Conservation (phyloP, 352 stramenopile genomes). For the Phytophthora agathidicida region DNA sequence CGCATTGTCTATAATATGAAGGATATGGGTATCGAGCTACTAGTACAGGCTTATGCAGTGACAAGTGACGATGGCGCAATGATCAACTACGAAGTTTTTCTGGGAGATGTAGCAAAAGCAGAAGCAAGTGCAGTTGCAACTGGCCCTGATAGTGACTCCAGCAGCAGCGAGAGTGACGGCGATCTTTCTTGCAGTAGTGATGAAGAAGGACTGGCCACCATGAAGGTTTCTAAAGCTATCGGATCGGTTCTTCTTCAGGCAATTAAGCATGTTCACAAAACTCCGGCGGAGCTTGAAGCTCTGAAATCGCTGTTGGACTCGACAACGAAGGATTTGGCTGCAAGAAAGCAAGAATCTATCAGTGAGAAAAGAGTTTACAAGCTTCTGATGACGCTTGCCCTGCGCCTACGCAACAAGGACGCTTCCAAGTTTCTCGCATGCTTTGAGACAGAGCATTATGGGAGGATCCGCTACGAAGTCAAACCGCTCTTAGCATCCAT, state of each 20-base stretch:
- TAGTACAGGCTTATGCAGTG: constrained; percentile 40
- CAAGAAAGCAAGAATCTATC: constrained; percentile 34
- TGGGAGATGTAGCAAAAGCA: constrained; percentile 51
- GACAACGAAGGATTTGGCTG: constrained; percentile 23
- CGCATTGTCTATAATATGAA: constrained; percentile 72
- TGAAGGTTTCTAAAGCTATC: constrained; percentile 34
- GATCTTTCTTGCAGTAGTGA: constrained; percentile 38
- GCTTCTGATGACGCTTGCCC: constrained; percentile 43
- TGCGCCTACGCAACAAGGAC: constrained; percentile 63
- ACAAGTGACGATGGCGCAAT: constrained; percentile 26
- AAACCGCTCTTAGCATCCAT: constrained; percentile 35
- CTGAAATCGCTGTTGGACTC: constrained; percentile 32
- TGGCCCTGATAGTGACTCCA: constrained; percentile 22
- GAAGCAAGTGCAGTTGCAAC: constrained; percentile 24
- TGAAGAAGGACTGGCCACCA: constrained; percentile 40
- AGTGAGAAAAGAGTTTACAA: constrained; percentile 76
- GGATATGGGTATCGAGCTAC: constrained; percentile 56
- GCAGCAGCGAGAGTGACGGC: constrained; percentile 43
- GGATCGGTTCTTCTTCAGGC: constrained; percentile 34
- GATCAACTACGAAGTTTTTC: constrained; percentile 60
- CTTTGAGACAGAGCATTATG: constrained; percentile 37
- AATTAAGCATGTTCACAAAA: constrained; percentile 45
- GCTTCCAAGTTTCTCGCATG: constrained; percentile 46
- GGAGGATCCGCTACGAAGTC: constrained; percentile 40
- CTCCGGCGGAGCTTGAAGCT: constrained; percentile 41